A percentile compares a stretch with the other conserved stretches of the same genome.
Evolutionary conservation across 805 yeast genomes (phyloP).

Genomic region (Pichia occidentalis): DNA sequence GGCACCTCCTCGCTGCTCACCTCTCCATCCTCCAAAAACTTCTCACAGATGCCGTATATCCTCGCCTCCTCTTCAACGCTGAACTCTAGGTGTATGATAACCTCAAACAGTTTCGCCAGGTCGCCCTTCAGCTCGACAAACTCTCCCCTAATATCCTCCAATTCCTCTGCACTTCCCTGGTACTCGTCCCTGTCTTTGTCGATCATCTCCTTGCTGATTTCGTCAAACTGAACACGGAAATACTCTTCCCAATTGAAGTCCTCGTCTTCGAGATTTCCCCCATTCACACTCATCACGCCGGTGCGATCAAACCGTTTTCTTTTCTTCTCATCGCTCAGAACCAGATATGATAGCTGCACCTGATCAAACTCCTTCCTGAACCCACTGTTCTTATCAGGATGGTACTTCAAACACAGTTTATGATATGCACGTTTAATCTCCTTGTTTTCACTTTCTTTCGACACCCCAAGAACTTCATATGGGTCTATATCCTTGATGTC

Average conservation of each 20-base stretch:
- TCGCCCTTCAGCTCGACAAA: constrained; percentile 52
- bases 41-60: constrained; percentile 44
- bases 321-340: constrained; percentile 52
- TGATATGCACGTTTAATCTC: constrained; percentile 65
- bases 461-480: constrained; percentile 45
- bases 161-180: constrained; percentile 55
- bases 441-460: constrained; percentile 35
- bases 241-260: constrained; percentile 54
- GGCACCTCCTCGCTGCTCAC: constrained; percentile 26
- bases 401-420: constrained; percentile 53
- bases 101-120: constrained; percentile 61
- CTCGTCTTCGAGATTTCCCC: constrained; percentile 26
- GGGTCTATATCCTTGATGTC: constrained; percentile 35
- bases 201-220: constrained; percentile 57
- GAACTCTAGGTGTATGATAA: constrained; percentile 70
- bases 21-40: constrained; percentile 33
- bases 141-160: constrained; percentile 54
- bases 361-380: constrained; percentile 46
- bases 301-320: constrained; percentile 61
- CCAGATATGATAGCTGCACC: constrained; percentile 68
- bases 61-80: constrained; percentile 54
- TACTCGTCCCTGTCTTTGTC: constrained; percentile 62
- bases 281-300: constrained; percentile 46
- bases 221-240: constrained; percentile 38
- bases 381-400: constrained; percentile 59